Evolutionary conservation across 2,329 filamentous ascomycete genomes (phyloP), one percentile per base, ranked within the genome.

Genomic region (Penicillium verrucosum): DNA sequence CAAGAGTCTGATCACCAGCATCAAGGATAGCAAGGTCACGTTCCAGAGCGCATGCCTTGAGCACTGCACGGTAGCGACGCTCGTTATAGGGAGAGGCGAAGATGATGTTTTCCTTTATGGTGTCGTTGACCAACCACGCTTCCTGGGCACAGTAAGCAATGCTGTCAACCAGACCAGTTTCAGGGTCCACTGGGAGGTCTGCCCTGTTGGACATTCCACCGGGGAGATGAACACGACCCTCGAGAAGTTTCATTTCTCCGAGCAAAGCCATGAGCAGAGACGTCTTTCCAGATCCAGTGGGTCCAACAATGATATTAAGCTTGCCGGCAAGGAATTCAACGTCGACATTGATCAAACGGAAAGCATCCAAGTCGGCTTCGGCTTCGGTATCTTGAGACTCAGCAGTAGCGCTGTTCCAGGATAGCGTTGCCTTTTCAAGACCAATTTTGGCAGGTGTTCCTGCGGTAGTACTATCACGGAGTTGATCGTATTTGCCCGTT

Each of bases 101-200:
- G 1, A 96, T 75, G 62, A 99, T 99, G 72, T 99, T 99, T 61
- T 97, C 90, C 71, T 90, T 92, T 74, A 99, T 95, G 21, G 89
- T 95, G 43, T 89, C 93, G 68, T 99, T 99, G 57, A 97, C 89
- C 32, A 99, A 82, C 94, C 94, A 99, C 9, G 94, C 91, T 73
- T 96, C 89, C 73, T 99, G 94, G 18, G 94, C 93, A 71, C 95
- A 96, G 71, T 97, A 99, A 16, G 94, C 94, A 58, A 97, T 87
- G 58, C 89, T 96, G 70, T 99, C 92, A 6, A 90, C 91, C 38
- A 97, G 82, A 1, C 89, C 89, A 25, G 93, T 97, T 57, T 89
- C 87, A 2, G 91, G 88, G 70, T 97, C 88, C 7, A 86, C 81
- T 14, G 82, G 88, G 30, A 97, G 82, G 58, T 97, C 91, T 70